Evolutionary conservation across 495 filamentous ascomycete genomes (phyloP).

Genomic region (Bacidia rubella): DNA sequence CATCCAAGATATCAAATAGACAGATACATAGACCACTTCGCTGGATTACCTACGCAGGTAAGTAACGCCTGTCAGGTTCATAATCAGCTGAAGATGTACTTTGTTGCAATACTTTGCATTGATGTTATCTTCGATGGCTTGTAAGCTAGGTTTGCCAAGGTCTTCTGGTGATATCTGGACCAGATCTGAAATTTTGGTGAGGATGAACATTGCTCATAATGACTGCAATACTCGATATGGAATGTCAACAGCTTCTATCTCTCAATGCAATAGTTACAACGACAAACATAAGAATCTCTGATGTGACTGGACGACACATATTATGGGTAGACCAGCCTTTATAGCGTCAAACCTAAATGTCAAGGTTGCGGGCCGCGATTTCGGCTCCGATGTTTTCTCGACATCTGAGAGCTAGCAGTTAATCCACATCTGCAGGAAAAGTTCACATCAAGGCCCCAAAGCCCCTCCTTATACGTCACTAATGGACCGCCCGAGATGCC

Average conservation of each 20-base stretch:
- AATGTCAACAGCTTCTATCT: too few species aligned
- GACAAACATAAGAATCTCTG: too few species aligned
- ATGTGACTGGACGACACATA: too few species aligned
- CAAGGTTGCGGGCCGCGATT: not conserved
- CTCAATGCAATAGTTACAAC: too few species aligned
- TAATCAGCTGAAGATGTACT: constrained; percentile 25
- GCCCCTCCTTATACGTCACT: too few species aligned
- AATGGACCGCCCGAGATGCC: not conserved
- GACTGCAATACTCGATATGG: not conserved
- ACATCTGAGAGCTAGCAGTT: too few species aligned
- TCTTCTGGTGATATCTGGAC: constrained; percentile 81
- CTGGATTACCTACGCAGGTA: constrained; percentile 39
- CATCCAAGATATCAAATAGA: constrained; percentile 72
- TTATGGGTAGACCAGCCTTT: too few species aligned
- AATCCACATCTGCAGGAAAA: too few species aligned
- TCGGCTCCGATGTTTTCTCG: not conserved
- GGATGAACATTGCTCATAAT: constrained; percentile 5
- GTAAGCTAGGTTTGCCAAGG: constrained; percentile 61
- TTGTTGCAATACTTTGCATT: constrained; percentile 94
- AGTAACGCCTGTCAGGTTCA: not conserved
- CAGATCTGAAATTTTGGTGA: constrained; percentile 70
- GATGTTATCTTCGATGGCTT: constrained; percentile 84
- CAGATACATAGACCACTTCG: constrained; percentile 87
- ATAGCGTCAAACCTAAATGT: too few species aligned
- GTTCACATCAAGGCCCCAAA: too few species aligned